phyloP scores from a whole-genome alignment of 441 rosid species.

The Populus hybrid region DNA sequence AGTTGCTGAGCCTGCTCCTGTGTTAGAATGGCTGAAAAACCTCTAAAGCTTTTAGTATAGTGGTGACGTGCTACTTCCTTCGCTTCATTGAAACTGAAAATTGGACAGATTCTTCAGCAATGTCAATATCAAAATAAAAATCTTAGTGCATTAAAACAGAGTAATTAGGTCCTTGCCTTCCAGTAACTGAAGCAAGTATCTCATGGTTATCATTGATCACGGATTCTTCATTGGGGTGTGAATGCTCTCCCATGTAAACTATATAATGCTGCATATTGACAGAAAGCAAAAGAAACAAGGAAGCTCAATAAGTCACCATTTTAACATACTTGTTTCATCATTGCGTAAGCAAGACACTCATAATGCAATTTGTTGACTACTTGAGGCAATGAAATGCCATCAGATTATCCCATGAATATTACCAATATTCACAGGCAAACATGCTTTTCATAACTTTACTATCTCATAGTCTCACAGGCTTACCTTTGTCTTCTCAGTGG shows the following conservation, averaged over 20 bases:
- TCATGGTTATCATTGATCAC: constrained; percentile 40
- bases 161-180: constrained; percentile 26
- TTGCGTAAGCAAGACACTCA: neutral
- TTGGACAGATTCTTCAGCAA: neutral
- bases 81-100: constrained; percentile 37
- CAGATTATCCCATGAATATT: neutral
- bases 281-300: neutral
- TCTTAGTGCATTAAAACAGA: neutral
- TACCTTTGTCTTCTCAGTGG: neutral
- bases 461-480: no score
- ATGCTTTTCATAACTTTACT: no score
- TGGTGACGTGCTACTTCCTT: constrained; percentile 36
- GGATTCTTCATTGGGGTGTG: constrained; percentile 40
- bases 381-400: neutral
- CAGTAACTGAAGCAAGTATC: constrained; percentile 39
- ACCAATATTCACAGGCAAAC: no score
- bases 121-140: neutral
- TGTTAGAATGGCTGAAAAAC: constrained; percentile 51
- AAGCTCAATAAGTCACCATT: no score
- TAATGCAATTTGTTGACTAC: neutral
- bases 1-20: constrained; percentile 37
- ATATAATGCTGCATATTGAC: constrained; percentile 44
- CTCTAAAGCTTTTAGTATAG: constrained; percentile 47
- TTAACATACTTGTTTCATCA: neutral
- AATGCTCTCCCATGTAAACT: constrained; percentile 51